Evolutionary conservation across 352 stramenopile genomes (phyloP), one percentile per base, ranked within the genome.

Genomic region (Aphanomyces cochlioides): DNA sequence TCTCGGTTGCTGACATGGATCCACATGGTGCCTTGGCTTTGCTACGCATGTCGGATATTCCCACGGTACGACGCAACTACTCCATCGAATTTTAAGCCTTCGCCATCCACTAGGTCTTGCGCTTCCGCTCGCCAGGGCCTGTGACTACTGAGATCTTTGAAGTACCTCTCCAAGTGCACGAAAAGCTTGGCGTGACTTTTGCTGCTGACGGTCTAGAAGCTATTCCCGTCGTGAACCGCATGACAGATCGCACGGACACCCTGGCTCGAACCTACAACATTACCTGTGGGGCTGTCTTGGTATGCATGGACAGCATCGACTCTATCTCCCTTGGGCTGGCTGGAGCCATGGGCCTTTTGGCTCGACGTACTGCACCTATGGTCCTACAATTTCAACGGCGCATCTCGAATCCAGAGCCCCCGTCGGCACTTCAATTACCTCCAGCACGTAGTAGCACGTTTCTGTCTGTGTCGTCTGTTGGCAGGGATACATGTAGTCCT

Each of bases 191-290:
- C 3, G 48, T 70, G 15, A 70, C 64, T 0, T 70, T 70, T 61
- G 47, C 64, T 19, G 28, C 43, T 10, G 64, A 70, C 38, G 64
- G 64, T 17, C 45, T 6, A 5, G 12, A 63, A 36, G 64, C 53
- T 34, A 61, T 70, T 36, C 45, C 64, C 17, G 54, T 70, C 19
- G 64, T 70, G 8, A 61, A 70, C 54, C 64, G 64, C 37, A 45
- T 70, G 3, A 61, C 54, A 4, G 53, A 61, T 28, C 47, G 39
- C 64, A 36, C 19, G 10, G 54, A 61, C 21, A 39, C 54, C 10
- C 13, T 61, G 5, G 54, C 54, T 7, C 54, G 34, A 37, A n/a
- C 19, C 8, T 61, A n/a, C 43, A 37, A 40, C 28, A 19, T 67
- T 28, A 15, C 17, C 13, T 67, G 59, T 36, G 64, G 64, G 4